Percentiles rank a stretch among this genome's conserved stretches.
Evolutionary conservation across 2,329 filamentous ascomycete species (phyloP).

Genomic region (Trichophyton equinum): DNA sequence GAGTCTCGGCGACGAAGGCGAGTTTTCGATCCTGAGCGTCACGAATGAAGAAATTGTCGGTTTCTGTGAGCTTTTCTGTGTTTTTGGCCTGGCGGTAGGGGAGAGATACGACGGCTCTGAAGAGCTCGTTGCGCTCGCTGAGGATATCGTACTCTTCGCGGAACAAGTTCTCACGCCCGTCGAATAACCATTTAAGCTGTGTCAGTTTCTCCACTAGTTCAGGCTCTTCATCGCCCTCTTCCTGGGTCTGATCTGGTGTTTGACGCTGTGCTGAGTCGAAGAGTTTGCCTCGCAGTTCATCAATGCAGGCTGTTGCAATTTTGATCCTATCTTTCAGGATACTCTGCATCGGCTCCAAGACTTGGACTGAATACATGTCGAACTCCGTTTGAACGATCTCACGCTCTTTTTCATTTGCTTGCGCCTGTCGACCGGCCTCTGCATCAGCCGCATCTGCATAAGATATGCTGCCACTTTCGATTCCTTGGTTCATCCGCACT

Average conservation of each 20-base stretch:
- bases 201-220: conserved; percentile 91
- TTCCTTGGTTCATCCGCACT: conserved; percentile 63
- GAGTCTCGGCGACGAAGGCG: conserved; percentile 57
- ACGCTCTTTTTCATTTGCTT: conserved; percentile 59
- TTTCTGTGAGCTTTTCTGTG: conserved; percentile 64
- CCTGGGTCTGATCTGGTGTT: conserved; percentile 72
- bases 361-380: conserved; percentile 67
- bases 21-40: conserved; percentile 62
- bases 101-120: conserved; percentile 67
- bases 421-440: conserved; percentile 58
- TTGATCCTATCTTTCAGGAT: conserved; percentile 64
- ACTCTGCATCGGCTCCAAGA: conserved; percentile 73
- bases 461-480: conserved; percentile 63
- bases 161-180: conserved; percentile 78
- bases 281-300: conserved; percentile 58
- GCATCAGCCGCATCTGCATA: conserved; percentile 74
- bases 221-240: conserved; percentile 89
- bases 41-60: conserved; percentile 67
- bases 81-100: conserved; percentile 67
- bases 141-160: conserved; percentile 75
- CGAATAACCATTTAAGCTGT: conserved; percentile 91
- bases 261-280: conserved; percentile 56
- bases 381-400: conserved; percentile 68
- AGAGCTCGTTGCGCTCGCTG: conserved; percentile 72
- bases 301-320: conserved; percentile 63